These are phyloP conservation scores for Spizellomyces sp. DNA, from an alignment of 192 early-diverging fungal species.

Conservation along the genomic window DNA sequence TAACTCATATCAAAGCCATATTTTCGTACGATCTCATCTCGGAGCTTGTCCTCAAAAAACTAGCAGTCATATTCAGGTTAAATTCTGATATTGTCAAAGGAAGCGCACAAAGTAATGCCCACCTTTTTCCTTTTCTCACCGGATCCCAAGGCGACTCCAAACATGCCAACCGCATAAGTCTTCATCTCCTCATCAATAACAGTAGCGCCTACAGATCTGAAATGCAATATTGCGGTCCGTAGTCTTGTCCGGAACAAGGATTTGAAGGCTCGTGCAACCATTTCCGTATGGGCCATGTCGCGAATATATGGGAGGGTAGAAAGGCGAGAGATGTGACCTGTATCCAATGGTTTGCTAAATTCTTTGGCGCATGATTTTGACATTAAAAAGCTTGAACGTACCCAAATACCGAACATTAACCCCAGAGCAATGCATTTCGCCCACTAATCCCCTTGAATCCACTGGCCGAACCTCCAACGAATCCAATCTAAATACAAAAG, in stretches of 20 bases:
- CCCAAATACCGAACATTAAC: constrained; percentile 62
- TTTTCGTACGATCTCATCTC: constrained; percentile 39
- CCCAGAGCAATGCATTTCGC: constrained; percentile 47
- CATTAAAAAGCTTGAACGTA: constrained; percentile 2
- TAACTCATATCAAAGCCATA: constrained; percentile 44
- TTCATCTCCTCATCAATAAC: constrained; percentile 54
- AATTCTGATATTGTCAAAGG: too few species aligned
- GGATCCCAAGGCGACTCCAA: constrained; percentile 39
- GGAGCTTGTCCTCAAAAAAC: constrained; percentile 52
- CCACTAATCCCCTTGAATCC: constrained; percentile 39
- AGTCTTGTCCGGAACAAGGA: constrained; percentile 39
- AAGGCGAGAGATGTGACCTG: constrained; percentile 43
- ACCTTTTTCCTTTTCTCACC: constrained; percentile 41
- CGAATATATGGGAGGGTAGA: constrained; percentile 55
- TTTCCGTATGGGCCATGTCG: constrained; percentile 49
- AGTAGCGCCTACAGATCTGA: constrained; percentile 53
- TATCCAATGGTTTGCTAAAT: background rate
- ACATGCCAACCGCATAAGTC: constrained; percentile 42
- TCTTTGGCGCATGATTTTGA: background rate
- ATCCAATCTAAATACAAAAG: constrained; percentile 49
- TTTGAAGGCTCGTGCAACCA: constrained; percentile 54
- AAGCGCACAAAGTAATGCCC: background rate
- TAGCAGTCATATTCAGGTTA: background rate
- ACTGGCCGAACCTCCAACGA: constrained; percentile 49
- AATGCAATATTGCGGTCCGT: constrained; percentile 49